Evolutionary conservation across 1,139 yeast species (phyloP).

Genomic region (Magnusiomyces clavatus): DNA sequence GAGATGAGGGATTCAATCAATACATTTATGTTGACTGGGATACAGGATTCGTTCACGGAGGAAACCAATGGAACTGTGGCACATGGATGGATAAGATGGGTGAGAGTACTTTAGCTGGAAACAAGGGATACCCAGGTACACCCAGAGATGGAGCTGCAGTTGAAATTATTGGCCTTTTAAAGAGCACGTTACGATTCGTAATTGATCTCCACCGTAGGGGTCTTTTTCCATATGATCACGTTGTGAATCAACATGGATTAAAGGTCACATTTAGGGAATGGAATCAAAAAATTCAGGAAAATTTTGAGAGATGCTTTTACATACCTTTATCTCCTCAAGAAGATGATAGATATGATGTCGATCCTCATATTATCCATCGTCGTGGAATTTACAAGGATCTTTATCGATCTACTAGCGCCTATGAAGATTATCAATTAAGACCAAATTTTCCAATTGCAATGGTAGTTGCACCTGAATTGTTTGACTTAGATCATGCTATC

Average conservation of each 20-base stretch:
- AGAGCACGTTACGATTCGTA: constrained; percentile 77
- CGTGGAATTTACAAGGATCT: constrained; percentile 92
- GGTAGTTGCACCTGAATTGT: constrained; percentile 89
- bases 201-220: constrained; percentile 48
- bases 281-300: constrained; percentile 59
- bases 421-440: constrained; percentile 88
- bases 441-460: constrained; percentile 91
- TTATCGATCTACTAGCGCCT: constrained; percentile 71
- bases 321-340: constrained; percentile 55
- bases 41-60: constrained; percentile 85
- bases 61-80: constrained; percentile 89
- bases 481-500: constrained; percentile 52
- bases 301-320: constrained; percentile 73
- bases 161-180: constrained; percentile 82
- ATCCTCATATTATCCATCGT: constrained; percentile 62
- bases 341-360: constrained; percentile 58
- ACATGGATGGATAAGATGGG: constrained; percentile 99
- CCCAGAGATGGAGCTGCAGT: constrained; percentile 97
- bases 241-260: constrained; percentile 48
- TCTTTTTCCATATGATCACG: constrained; percentile 39
- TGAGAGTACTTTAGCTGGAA: constrained; percentile 75
- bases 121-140: constrained; percentile 89
- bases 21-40: constrained; percentile 76
- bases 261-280: constrained; percentile 51
- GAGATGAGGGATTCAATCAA: constrained; percentile 85